phyloP scores from a whole-genome alignment of 2,329 filamentous ascomycete genomes.

The Aspergillus floridensis region DNA sequence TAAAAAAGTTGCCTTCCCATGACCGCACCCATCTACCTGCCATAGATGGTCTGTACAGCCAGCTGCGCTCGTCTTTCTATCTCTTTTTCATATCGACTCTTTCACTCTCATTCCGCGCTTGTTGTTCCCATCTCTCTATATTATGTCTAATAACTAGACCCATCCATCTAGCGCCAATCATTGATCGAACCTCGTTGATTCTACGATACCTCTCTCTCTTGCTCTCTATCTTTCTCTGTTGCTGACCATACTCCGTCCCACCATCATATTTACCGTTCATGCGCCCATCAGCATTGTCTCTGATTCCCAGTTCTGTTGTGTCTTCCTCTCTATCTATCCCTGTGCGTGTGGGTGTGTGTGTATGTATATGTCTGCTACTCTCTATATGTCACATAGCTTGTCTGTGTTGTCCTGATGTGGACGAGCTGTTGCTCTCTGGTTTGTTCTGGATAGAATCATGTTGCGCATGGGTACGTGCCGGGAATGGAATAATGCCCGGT shows the following conservation, averaged over 20 bases:
- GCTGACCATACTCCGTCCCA: no score
- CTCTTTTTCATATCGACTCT: neutral
- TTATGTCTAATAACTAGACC: neutral
- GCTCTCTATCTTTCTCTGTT: neutral
- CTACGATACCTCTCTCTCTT: neutral
- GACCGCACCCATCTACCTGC: neutral
- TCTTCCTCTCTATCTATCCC: neutral
- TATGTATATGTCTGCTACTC: neutral
- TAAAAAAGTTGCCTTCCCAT: slow-evolving; percentile 7
- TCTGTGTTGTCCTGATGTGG: neutral
- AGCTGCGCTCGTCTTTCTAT: slow-evolving; percentile 3
- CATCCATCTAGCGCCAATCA: neutral
- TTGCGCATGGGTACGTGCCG: neutral
- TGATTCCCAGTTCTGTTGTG: neutral
- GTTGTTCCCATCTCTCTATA: neutral
- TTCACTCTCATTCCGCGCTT: slow-evolving; percentile 8
- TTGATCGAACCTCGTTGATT: neutral
- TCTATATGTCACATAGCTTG: neutral
- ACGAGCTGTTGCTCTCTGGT: neutral
- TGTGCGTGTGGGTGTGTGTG: neutral
- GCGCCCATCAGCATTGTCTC: neutral
- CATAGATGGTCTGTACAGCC: slow-evolving; percentile 11
- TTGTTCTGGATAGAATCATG: neutral
- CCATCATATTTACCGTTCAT: no score
- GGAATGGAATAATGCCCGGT: neutral